Conservation (phyloP, 352 stramenopile species). For the Globisporangium spiculum region DNA sequence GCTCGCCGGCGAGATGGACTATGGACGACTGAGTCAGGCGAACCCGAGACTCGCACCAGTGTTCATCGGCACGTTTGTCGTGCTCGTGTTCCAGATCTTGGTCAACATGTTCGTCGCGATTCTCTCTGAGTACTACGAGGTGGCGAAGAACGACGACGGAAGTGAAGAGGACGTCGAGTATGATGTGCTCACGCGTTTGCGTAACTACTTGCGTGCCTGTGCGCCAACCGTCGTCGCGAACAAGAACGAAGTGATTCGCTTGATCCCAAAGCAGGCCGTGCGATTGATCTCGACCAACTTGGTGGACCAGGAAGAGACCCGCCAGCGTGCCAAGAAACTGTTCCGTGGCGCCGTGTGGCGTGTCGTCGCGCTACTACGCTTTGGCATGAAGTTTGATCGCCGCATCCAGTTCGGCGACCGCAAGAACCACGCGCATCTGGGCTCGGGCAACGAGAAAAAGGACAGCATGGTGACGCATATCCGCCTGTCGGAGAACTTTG, state of each 20-base stretch:
- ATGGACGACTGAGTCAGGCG: conserved; percentile 66
- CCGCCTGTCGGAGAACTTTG: conserved; percentile 84
- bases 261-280: conserved; percentile 73
- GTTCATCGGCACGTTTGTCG: conserved; percentile 85
- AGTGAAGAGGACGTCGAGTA: conserved; percentile 80
- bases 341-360: conserved; percentile 85
- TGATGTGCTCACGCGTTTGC: conserved; percentile 78
- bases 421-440: conserved; percentile 30
- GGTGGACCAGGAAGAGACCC: conserved; percentile 81
- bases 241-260: conserved; percentile 71
- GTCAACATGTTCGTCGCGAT: conserved; percentile 91
- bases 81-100: conserved; percentile 84
- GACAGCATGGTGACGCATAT: conserved; percentile 72
- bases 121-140: conserved; percentile 86
- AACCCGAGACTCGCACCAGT: conserved; percentile 77
- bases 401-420: conserved; percentile 75
- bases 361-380: conserved; percentile 82
- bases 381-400: conserved; percentile 86
- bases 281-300: conserved; percentile 86
- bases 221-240: conserved; percentile 76
- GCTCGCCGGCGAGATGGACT: conserved; percentile 84
- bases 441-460: conserved; percentile 27
- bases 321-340: conserved; percentile 75
- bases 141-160: conserved; percentile 74
- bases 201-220: conserved; percentile 71